Percentiles rank a stretch among this genome's conserved stretches.
These are phyloP conservation scores for Gnomoniopsis smithogilvyi DNA, from an alignment of 2,329 filamentous ascomycete genomes.

Conservation along the genomic window DNA sequence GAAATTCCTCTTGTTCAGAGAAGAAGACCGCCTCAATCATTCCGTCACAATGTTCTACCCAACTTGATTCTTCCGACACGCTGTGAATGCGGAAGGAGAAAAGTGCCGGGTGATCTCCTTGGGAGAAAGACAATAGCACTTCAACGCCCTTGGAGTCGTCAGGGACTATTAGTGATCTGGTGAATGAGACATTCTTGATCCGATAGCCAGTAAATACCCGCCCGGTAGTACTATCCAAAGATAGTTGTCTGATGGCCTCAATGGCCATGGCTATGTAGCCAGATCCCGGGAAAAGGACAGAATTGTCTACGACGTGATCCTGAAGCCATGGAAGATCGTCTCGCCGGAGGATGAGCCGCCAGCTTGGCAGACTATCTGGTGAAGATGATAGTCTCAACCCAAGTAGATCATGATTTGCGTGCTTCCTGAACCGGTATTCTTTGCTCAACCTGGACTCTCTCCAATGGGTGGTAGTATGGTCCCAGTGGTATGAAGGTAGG, in stretches of 20 bases:
- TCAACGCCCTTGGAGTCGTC: no score
- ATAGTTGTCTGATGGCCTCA: conserved; percentile 15
- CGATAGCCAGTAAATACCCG: no score
- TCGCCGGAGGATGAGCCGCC: background rate
- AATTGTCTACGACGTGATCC: background rate
- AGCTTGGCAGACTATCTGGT: background rate
- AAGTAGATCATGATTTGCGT: conserved; percentile 27
- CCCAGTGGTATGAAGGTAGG: conserved; percentile 17
- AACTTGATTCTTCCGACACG: no score
- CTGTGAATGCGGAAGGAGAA: no score
- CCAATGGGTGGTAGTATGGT: conserved; percentile 11
- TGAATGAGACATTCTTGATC: no score
- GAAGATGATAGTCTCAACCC: background rate
- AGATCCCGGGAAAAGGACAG: conserved; percentile 2
- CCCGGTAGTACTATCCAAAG: no score
- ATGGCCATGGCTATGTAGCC: conserved; percentile 1
- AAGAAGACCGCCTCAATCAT: no score
- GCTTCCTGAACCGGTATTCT: conserved; percentile 20
- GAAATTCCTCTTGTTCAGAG: no score
- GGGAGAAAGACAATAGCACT: no score
- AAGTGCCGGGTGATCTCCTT: no score
- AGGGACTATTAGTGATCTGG: no score
- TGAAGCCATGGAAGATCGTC: background rate
- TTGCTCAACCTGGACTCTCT: conserved; percentile 13
- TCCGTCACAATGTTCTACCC: no score